A percentile compares a stretch with the other conserved stretches of the same genome.
phyloP scores from a whole-genome alignment of 1,139 yeast species.

The Yamadazyma siamensis region DNA sequence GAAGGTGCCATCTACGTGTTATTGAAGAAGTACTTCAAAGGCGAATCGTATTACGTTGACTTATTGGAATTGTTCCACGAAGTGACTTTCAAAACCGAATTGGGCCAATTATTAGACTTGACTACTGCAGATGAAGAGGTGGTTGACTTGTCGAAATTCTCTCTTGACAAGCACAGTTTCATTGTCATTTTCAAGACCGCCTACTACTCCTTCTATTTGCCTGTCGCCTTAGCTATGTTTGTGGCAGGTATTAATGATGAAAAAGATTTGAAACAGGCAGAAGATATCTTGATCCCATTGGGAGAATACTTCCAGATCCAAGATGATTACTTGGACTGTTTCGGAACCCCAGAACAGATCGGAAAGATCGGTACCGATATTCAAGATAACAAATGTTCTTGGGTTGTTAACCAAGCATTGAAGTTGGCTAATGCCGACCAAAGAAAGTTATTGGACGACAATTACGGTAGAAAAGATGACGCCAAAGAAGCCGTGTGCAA shows the following conservation, averaged over 20 bases:
- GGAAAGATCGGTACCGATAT: conserved; percentile 99
- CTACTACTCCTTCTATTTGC: conserved; percentile 93
- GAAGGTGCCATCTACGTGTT: conserved; percentile 92
- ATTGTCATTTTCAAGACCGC: conserved; percentile 97
- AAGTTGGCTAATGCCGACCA: conserved; percentile 76
- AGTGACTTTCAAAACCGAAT: conserved; percentile 95
- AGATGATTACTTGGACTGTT: conserved; percentile 95
- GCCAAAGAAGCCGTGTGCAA: conserved; percentile 70
- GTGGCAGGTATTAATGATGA: conserved; percentile 76
- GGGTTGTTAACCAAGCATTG: conserved; percentile 95
- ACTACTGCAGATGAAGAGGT: conserved; percentile 96
- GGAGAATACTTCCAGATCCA: conserved; percentile 99
- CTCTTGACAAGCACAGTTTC: conserved; percentile 86
- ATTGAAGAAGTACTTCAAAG: conserved; percentile 83
- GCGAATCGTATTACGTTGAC: conserved; percentile 82
- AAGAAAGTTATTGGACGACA: conserved; percentile 74
- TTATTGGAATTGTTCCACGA: conserved; percentile 89
- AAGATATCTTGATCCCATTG: conserved; percentile 83
- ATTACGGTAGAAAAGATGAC: conserved; percentile 84
- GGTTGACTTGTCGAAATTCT: conserved; percentile 84
- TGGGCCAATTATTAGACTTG: conserved; percentile 92
- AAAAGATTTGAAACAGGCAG: conserved; percentile 81
- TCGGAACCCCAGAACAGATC: conserved; percentile 95
- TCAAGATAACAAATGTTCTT: conserved; percentile 96
- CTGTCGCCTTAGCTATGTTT: conserved; percentile 95